phyloP scores from a whole-genome alignment of 2,329 filamentous ascomycete species.

The Phyllachora maydis region DNA sequence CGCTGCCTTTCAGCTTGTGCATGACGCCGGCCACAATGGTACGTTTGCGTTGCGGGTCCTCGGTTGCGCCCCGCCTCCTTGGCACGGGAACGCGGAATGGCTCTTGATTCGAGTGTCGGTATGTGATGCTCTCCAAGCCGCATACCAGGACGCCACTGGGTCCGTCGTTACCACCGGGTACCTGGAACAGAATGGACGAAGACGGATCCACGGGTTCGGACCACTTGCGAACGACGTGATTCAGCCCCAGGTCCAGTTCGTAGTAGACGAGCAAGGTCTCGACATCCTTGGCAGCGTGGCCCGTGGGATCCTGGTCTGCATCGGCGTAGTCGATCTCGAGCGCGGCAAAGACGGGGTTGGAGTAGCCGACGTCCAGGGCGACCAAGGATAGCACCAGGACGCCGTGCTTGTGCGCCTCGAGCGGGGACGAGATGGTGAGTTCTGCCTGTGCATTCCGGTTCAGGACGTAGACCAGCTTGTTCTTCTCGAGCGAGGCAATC shows the following conservation, averaged over 20 bases:
- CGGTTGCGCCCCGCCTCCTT: conserved; percentile 64
- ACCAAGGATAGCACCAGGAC: conserved; percentile 77
- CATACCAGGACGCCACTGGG: conserved; percentile 92
- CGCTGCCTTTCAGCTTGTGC: conserved; percentile 73
- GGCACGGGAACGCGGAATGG: conserved; percentile 80
- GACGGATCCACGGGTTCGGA: conserved; percentile 81
- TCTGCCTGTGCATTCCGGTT: conserved; percentile 90
- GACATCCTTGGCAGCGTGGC: conserved; percentile 57
- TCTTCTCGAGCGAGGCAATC: conserved; percentile 90
- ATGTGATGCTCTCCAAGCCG: conserved; percentile 84
- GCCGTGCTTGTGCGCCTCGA: conserved; percentile 88
- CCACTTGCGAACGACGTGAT: conserved; percentile 95
- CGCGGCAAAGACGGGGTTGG: conserved; percentile 89
- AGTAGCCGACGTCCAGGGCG: conserved; percentile 85
- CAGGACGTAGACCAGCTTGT: conserved; percentile 96
- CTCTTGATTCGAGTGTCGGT: conserved; percentile 89
- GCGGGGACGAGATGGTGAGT: conserved; percentile 86
- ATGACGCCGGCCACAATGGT: conserved; percentile 82
- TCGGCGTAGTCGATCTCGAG: conserved; percentile 88
- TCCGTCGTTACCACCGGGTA: conserved; percentile 82
- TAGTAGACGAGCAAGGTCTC: conserved; percentile 94
- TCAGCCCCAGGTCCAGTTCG: conserved; percentile 86
- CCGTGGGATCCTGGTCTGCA: conserved; percentile 75
- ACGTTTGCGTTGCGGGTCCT: conserved; percentile 81
- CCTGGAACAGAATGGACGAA: conserved; percentile 79